These are phyloP conservation scores for Spathaspora sp. DNA, from an alignment of 1,139 yeast genomes.

Conservation along the genomic window DNA sequence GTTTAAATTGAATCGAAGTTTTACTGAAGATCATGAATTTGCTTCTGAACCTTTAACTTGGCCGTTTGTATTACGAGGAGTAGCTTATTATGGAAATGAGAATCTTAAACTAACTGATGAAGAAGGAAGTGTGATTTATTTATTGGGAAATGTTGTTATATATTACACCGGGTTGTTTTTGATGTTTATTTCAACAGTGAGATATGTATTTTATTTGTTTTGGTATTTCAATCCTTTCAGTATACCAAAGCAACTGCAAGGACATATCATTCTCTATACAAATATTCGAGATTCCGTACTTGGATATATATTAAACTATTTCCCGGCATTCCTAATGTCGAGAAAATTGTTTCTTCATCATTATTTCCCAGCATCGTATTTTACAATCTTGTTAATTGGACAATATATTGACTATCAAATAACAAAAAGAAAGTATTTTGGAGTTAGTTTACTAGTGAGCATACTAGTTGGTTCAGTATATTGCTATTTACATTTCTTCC, in stretches of 20 bases:
- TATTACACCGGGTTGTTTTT: conserved; percentile 29
- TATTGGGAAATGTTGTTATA: conserved; percentile 37
- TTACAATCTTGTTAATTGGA: conserved; percentile 31
- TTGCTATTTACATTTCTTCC: conserved; percentile 23
- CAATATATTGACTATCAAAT: conserved; percentile 34
- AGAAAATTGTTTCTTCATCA: conserved; percentile 40
- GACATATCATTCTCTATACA: conserved; percentile 19
- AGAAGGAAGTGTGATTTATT: conserved; percentile 31
- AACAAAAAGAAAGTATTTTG: conserved; percentile 18
- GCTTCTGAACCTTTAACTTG: conserved; percentile 37
- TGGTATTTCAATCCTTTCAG: conserved; percentile 35
- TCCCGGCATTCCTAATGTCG: conserved; percentile 33
- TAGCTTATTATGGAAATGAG: conserved; percentile 26
- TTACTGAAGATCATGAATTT: conserved; percentile 27
- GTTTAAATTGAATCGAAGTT: conserved; percentile 27
- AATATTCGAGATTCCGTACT: conserved; percentile 25
- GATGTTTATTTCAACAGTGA: conserved; percentile 19
- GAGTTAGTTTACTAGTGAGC: conserved; percentile 17
- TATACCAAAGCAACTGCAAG: conserved; percentile 16
- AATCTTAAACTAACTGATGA: conserved; percentile 21
- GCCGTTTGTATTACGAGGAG: conserved; percentile 39
- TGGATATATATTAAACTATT: conserved; percentile 39
- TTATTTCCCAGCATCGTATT: conserved; percentile 38
- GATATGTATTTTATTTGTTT: conserved; percentile 21
- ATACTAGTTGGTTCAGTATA: conserved; percentile 17